phyloP scores from a whole-genome alignment of 495 filamentous ascomycete species.

The Neurospora sublineolata region DNA sequence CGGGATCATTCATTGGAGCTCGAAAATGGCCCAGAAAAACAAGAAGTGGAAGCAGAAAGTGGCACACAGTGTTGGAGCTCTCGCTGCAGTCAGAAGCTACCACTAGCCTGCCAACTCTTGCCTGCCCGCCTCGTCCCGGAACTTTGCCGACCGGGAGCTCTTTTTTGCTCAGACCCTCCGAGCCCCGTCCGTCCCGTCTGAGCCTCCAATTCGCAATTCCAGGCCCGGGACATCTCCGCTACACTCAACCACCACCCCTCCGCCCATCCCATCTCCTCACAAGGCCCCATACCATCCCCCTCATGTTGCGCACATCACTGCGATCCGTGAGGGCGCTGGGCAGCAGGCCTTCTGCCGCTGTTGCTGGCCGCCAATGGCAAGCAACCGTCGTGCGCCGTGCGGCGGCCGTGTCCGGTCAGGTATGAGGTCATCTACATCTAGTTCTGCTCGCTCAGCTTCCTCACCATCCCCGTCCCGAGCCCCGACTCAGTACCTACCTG shows the following conservation, averaged over 20 bases:
- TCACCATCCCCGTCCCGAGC: background rate
- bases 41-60: background rate
- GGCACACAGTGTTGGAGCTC: background rate
- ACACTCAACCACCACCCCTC: constrained; percentile 24
- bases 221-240: constrained; percentile 18
- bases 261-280: constrained; percentile 10
- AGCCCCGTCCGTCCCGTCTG: background rate
- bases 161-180: constrained; percentile 22
- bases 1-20: background rate
- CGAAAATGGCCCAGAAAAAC: background rate
- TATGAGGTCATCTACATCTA: constrained; percentile 19
- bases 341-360: constrained; percentile 36
- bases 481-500: background rate
- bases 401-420: constrained; percentile 19
- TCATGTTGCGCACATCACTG: constrained; percentile 59
- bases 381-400: constrained; percentile 24
- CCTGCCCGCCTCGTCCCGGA: constrained; percentile 13
- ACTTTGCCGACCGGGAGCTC: constrained; percentile 25
- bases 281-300: constrained; percentile 38
- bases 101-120: constrained; percentile 2
- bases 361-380: constrained; percentile 46
- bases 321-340: constrained; percentile 44
- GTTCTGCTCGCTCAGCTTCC: background rate
- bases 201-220: constrained; percentile 17
- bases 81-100: background rate